These are phyloP conservation scores for Fusarium begoniae DNA, from an alignment of 2,329 filamentous ascomycete genomes.

Conservation along the genomic window DNA sequence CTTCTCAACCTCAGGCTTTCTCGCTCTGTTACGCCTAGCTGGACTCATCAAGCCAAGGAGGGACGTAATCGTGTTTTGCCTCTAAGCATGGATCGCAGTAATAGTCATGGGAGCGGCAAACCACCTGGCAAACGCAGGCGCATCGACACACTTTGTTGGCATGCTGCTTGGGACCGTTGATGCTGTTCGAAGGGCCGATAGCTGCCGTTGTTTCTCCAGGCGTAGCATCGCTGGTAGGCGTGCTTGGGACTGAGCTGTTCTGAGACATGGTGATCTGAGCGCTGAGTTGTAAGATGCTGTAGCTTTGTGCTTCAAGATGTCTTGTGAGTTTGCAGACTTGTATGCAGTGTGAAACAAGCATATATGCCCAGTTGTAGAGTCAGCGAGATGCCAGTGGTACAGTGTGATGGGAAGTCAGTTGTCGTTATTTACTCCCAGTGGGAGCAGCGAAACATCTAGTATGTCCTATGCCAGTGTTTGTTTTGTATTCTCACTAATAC, in stretches of 20 bases:
- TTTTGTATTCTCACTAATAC: accelerated
- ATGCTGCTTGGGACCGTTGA: too few species aligned
- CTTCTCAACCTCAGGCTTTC: accelerated
- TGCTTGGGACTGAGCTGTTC: background rate
- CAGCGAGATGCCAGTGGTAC: background rate
- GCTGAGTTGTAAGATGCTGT: background rate
- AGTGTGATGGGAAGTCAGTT: accelerated
- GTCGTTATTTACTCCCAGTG: background rate
- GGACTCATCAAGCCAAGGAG: background rate
- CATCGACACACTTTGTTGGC: background rate
- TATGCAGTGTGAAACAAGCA: accelerated
- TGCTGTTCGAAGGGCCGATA: accelerated
- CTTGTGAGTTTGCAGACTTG: accelerated
- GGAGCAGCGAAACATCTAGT: background rate
- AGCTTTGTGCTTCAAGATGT: accelerated
- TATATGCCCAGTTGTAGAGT: background rate
- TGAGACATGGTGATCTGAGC: background rate
- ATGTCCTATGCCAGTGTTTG: background rate
- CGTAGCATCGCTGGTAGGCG: accelerated
- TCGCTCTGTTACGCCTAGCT: accelerated
- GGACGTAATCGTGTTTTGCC: accelerated
- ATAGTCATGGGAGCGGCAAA: background rate
- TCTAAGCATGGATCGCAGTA: accelerated
- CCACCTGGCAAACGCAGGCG: background rate
- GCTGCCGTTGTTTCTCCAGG: accelerated